Evolutionary conservation across 345 rosid species (phyloP).

Genomic region (Lepidium sativum): DNA sequence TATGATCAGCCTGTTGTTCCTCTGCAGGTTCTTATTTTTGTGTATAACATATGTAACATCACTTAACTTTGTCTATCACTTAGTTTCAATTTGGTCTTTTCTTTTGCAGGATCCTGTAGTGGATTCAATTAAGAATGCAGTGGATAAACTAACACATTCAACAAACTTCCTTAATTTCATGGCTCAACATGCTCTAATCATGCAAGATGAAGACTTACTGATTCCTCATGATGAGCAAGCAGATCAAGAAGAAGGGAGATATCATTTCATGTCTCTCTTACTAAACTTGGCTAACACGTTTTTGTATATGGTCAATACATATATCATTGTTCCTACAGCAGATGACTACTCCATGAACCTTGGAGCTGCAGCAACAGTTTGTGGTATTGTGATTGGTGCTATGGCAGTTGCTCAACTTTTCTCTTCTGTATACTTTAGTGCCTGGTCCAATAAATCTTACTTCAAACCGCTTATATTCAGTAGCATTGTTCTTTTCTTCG

Average conservation of each 20-base stretch:
- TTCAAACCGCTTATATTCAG: constrained; percentile 86
- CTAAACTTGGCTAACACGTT: constrained; percentile 78
- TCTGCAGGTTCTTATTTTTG: constrained; percentile 49
- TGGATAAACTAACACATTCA: constrained; percentile 72
- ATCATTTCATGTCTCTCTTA: constrained; percentile 78
- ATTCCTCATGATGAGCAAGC: constrained; percentile 46
- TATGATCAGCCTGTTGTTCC: constrained; percentile 80
- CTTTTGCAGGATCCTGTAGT: constrained; percentile 74
- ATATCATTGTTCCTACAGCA: constrained; percentile 84
- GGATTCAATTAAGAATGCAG: constrained; percentile 74
- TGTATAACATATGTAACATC: neutral
- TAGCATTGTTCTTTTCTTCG: constrained; percentile 70
- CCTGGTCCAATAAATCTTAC: constrained; percentile 93
- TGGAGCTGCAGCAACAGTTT: constrained; percentile 95
- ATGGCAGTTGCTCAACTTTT: constrained; percentile 97
- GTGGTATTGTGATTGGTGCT: constrained; percentile 91
- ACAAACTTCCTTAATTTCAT: constrained; percentile 81
- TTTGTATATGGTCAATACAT: constrained; percentile 93
- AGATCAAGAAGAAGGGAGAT: constrained; percentile 51
- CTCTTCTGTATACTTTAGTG: constrained; percentile 92
- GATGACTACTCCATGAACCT: constrained; percentile 86
- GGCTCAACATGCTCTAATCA: constrained; percentile 91
- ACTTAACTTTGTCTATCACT: neutral
- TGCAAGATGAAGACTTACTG: constrained; percentile 86
- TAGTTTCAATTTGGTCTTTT: neutral